phyloP scores from a whole-genome alignment of 305 asterid genomes.

The Euphrasia arctica region DNA sequence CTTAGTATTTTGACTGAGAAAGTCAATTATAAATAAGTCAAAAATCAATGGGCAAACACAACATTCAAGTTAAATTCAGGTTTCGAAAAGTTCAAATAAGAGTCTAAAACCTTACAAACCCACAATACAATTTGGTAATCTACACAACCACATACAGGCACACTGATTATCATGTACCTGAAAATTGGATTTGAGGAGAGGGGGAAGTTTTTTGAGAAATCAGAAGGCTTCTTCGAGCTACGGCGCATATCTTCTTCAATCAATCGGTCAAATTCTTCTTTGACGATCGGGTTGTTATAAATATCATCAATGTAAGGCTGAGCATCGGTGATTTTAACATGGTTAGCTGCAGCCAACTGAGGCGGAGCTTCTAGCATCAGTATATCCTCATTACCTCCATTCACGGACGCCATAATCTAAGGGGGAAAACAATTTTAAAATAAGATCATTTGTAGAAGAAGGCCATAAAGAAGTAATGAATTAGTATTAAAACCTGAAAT shows the following conservation, averaged over 20 bases:
- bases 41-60: not conserved
- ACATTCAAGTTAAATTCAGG: not conserved
- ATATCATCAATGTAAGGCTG: constrained; percentile 93
- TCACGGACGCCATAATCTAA: constrained; percentile 34
- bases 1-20: not conserved
- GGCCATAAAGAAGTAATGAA: too few relatives aligned
- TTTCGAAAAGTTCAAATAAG: constrained; percentile 8
- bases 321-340: constrained; percentile 68
- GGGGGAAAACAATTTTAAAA: not conserved
- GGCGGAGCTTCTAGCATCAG: constrained; percentile 95
- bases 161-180: constrained; percentile 39
- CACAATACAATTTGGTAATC: not conserved
- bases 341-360: constrained; percentile 30
- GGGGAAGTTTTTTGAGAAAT: constrained; percentile 88
- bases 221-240: constrained; percentile 87
- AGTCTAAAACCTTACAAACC: constrained; percentile 18
- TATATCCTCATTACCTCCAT: constrained; percentile 41
- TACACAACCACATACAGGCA: not conserved
- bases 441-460: too few relatives aligned
- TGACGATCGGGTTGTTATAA: constrained; percentile 68
- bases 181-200: constrained; percentile 58
- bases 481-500: not conserved
- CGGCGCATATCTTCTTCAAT: constrained; percentile 94
- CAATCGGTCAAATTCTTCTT: constrained; percentile 79
- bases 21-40: not conserved